Base-by-base conservation (phyloP, 169 alveolate species). In the Plasmodium berghei region DNA sequence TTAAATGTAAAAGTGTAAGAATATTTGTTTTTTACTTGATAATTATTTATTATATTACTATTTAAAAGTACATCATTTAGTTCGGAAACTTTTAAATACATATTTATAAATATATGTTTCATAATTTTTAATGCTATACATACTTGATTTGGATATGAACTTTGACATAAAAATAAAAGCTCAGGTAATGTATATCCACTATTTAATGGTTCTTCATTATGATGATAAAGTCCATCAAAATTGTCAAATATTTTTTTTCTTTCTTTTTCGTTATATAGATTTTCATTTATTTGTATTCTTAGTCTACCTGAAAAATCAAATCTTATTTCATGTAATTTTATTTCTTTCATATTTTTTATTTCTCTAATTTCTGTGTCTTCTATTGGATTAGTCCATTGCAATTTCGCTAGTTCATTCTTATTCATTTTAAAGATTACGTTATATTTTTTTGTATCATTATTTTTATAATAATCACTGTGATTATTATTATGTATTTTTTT, bases 161-260 rank as follows among this genome's bases (percentile, higher is more conserved):
- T 94, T 72, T 94, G 95, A 54, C 90, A 71, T 46, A 94, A 93
- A 74, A 63, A 74, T 42, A 94, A 49, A 20, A 94, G 20, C 73
- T 94, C 96, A 9, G 95, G 94, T 1, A 94, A 49, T n/a, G 96
- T 94, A 75, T 94, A 94, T 8, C 96, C 96, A 14, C 95, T 90
- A 56, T 89, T 88, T 22, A 89, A 77, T 10, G 96, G 93, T 20
- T 93, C 94, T 45, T 71, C 80, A 22, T 94, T 94, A 75, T 93
- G 96, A 91, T 91, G 93, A 63, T 93, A 93, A 22, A 93, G 69
- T 5, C 95, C 86, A 34, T 87, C 75, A 42, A 91, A 93, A 74
- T 93, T 66, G 1, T 72, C 72, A 73, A 48, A 83, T 5, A 66
- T 46, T 40, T 52, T 77, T 89, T 62, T 69, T 42, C 69, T 61